Percentiles rank a stretch among this genome's conserved stretches.
Conservation (phyloP, 2,329 filamentous ascomycete species). For the Purpureocillium lavendulum region DNA sequence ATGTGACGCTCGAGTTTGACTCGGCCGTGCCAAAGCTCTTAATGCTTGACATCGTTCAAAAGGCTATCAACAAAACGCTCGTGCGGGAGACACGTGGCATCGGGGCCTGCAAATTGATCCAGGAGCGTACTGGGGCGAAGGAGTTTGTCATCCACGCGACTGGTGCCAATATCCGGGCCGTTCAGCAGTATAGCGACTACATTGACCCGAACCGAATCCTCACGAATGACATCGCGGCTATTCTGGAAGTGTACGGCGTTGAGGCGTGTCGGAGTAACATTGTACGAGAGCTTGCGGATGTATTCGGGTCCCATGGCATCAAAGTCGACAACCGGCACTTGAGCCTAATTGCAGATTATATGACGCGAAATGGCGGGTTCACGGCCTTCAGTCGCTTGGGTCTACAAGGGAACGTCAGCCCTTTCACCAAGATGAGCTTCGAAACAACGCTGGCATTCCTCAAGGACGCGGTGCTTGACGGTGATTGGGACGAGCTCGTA, state of each 20-base stretch:
- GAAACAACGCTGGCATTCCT: constrained; percentile 94
- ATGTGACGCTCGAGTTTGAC: constrained; percentile 77
- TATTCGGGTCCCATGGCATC: constrained; percentile 90
- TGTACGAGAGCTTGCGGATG: constrained; percentile 72
- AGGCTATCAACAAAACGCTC: constrained; percentile 67
- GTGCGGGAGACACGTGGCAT: constrained; percentile 82
- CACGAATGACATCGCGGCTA: constrained; percentile 87
- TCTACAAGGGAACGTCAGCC: constrained; percentile 73
- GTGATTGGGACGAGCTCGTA: constrained; percentile 80
- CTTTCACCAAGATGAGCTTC: constrained; percentile 99
- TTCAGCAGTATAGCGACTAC: constrained; percentile 79
- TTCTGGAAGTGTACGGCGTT: constrained; percentile 81
- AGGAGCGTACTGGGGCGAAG: constrained; percentile 37
- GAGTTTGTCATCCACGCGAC: constrained; percentile 62
- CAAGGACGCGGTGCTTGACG: constrained; percentile 82
- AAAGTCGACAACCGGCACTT: constrained; percentile 84
- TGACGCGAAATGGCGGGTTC: constrained; percentile 90
- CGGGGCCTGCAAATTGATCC: constrained; percentile 59
- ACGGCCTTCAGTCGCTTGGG: constrained; percentile 89
- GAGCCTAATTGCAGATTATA: constrained; percentile 92
- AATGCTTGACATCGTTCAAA: constrained; percentile 84
- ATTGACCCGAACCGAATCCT: constrained; percentile 80
- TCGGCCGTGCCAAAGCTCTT: constrained; percentile 78
- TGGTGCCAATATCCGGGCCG: constrained; percentile 81
- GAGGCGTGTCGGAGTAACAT: constrained; percentile 87